Evolutionary conservation across 805 yeast genomes (phyloP).

Genomic region (Hanseniaspora jakobsenii): DNA sequence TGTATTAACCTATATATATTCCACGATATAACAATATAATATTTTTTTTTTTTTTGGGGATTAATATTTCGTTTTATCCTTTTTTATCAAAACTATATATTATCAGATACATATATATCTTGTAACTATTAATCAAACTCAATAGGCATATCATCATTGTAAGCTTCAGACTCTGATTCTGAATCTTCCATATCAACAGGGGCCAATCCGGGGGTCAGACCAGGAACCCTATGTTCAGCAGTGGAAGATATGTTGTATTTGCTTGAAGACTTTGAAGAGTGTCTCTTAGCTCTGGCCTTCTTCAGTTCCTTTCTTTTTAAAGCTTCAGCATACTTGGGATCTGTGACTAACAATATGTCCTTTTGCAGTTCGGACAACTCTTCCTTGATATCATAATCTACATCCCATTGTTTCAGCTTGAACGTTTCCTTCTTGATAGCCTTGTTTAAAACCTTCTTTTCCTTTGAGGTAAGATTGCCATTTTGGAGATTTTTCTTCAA

Average conservation of each 20-base stretch:
- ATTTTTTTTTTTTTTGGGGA: no score
- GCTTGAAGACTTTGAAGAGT: slow-evolving; percentile 23
- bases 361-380: slow-evolving; percentile 35
- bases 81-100: not conserved
- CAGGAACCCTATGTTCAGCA: slow-evolving; percentile 33
- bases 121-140: not conserved
- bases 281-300: slow-evolving; percentile 17
- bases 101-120: not conserved
- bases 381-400: slow-evolving; percentile 29
- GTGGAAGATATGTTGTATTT: slow-evolving; percentile 26
- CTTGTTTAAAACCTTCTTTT: slow-evolving; percentile 28
- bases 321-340: slow-evolving; percentile 29
- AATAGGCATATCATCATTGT: slow-evolving; percentile 8
- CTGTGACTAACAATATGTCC: slow-evolving; percentile 32
- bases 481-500: slow-evolving; percentile 27
- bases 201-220: slow-evolving; percentile 76
- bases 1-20: slow-evolving; percentile 7
- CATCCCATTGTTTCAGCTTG: slow-evolving; percentile 33
- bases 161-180: slow-evolving; percentile 29
- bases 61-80: no score
- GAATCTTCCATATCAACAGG: slow-evolving; percentile 61
- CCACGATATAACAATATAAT: no score
- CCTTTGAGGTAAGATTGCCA: slow-evolving; percentile 27
- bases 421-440: slow-evolving; percentile 31
- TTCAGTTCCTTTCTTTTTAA: slow-evolving; percentile 24